A percentile compares a stretch with the other conserved stretches of the same genome.
Evolutionary conservation across 75 land plant genomes (phyloP).

Genomic region (Larix kaempferi): DNA sequence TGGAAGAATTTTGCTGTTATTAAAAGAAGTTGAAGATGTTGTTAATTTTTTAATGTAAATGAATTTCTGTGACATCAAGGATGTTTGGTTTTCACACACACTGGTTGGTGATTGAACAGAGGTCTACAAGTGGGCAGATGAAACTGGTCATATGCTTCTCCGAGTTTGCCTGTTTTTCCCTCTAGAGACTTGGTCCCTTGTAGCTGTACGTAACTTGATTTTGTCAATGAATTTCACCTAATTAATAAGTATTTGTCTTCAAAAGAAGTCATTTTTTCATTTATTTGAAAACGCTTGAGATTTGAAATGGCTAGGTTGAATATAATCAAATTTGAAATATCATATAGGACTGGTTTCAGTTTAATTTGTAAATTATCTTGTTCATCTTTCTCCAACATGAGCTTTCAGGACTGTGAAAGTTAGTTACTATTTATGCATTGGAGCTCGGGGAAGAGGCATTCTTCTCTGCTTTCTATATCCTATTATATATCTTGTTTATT

Average conservation of each 20-base stretch:
- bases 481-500: too few species aligned
- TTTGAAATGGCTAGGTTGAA: neutral
- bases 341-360: neutral
- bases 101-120: constrained; percentile 41
- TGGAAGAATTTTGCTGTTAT: neutral
- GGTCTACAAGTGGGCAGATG: constrained; percentile 86
- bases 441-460: neutral
- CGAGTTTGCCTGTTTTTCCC: constrained; percentile 85
- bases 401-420: neutral
- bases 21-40: neutral
- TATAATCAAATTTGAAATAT: neutral
- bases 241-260: neutral
- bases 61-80: neutral
- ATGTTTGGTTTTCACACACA: constrained; percentile 4
- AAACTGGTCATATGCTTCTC: constrained; percentile 54
- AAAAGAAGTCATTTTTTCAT: neutral
- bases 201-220: constrained; percentile 48
- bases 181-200: constrained; percentile 77
- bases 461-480: neutral
- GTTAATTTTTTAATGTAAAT: neutral
- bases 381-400: neutral
- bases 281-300: neutral
- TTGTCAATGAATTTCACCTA: neutral
- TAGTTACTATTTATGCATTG: neutral
- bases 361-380: neutral